These are phyloP conservation scores for Yamadazyma olivae DNA, from an alignment of 805 yeast species.

Conservation along the genomic window DNA sequence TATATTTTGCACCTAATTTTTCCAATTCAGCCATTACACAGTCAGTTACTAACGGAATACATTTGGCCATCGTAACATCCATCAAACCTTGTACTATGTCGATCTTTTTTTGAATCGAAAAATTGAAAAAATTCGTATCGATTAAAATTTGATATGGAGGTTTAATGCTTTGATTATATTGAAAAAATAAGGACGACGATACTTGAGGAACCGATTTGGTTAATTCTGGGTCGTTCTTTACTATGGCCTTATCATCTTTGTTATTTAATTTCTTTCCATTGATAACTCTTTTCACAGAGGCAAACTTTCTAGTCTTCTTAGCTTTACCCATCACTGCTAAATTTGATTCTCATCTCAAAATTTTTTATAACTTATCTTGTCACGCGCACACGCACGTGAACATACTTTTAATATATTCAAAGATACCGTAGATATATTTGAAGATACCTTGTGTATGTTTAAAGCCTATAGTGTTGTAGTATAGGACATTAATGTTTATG, in stretches of 20 bases:
- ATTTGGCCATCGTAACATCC: slow-evolving; percentile 92
- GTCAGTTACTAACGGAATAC: slow-evolving; percentile 93
- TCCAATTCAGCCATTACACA: slow-evolving; percentile 98
- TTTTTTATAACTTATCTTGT: no score
- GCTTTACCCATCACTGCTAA: slow-evolving; percentile 79
- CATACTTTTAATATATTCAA: no score
- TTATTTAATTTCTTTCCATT: slow-evolving; percentile 68
- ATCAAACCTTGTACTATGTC: slow-evolving; percentile 95
- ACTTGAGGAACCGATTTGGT: slow-evolving; percentile 72
- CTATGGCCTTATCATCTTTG: slow-evolving; percentile 36
- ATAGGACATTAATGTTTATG: no score
- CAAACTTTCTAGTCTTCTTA: slow-evolving; percentile 94
- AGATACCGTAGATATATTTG: no score
- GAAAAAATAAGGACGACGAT: slow-evolving; percentile 92
- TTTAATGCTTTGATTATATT: slow-evolving; percentile 86
- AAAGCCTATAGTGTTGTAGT: no score
- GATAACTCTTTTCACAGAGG: slow-evolving; percentile 82
- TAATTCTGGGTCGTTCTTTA: slow-evolving; percentile 59
- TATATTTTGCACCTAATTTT: slow-evolving; percentile 88
- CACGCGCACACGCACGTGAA: no score
- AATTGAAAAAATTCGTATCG: slow-evolving; percentile 96
- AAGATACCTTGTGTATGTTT: no score
- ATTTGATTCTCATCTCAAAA: neutral
- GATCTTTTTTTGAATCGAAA: slow-evolving; percentile 92
- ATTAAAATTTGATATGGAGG: slow-evolving; percentile 98